phyloP scores from a whole-genome alignment of 805 yeast genomes.

The Nakazawaea ishiwadae region DNA sequence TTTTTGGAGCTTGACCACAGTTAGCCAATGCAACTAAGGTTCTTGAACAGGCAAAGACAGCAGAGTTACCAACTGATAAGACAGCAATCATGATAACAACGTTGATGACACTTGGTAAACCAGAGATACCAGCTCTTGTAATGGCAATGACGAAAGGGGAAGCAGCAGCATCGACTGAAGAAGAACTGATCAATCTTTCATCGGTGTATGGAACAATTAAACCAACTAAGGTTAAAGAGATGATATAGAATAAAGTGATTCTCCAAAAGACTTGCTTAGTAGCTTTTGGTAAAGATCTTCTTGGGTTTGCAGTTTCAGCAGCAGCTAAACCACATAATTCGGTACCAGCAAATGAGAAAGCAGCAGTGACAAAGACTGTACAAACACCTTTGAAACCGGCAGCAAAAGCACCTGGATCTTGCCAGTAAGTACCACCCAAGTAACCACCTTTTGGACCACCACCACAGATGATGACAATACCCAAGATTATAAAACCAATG shows the following conservation, averaged over 20 bases:
- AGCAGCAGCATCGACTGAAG: conserved; percentile 49
- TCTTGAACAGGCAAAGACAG: conserved; percentile 71
- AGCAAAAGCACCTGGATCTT: conserved; percentile 54
- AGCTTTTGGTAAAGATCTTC: conserved; percentile 58
- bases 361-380: conserved; percentile 57
- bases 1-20: conserved; percentile 63
- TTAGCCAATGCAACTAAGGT: conserved; percentile 63
- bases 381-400: conserved; percentile 58
- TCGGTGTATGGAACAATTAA: conserved; percentile 57
- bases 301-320: conserved; percentile 60
- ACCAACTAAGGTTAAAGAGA: conserved; percentile 50
- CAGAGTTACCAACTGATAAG: conserved; percentile 71
- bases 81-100: conserved; percentile 71
- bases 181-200: conserved; percentile 42
- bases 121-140: conserved; percentile 53
- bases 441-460: conserved; percentile 52
- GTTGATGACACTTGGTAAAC: conserved; percentile 68
- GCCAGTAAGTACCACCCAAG: conserved; percentile 59
- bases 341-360: conserved; percentile 63
- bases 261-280: conserved; percentile 65
- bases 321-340: conserved; percentile 64
- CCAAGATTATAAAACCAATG: conserved; percentile 51
- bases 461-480: conserved; percentile 53
- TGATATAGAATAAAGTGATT: conserved; percentile 52
- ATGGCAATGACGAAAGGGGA: conserved; percentile 79